Evolutionary conservation across 2,329 filamentous ascomycete genomes (phyloP).

Genomic region (Rugonectria rugulosa): DNA sequence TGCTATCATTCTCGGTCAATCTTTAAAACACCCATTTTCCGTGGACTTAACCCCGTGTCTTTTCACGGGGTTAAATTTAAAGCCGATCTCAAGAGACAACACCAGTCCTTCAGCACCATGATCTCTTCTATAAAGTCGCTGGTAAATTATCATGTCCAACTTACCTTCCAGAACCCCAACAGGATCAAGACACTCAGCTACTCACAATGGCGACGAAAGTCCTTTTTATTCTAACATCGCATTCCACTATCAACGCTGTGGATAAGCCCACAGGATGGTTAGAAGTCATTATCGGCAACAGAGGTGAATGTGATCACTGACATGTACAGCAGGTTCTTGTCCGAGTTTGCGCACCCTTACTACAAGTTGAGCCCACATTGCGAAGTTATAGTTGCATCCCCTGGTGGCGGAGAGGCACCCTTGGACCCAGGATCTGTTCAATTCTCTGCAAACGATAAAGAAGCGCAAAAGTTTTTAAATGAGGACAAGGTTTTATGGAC

Average conservation of each 20-base stretch:
- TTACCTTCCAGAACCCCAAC: too few relatives aligned
- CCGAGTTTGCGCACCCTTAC: slow-evolving; percentile 8
- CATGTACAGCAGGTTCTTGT: neutral
- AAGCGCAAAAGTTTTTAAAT: neutral
- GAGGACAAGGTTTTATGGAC: slow-evolving; percentile 1
- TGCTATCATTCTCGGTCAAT: too few relatives aligned
- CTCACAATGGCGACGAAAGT: neutral
- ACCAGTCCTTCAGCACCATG: too few relatives aligned
- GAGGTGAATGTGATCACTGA: too few relatives aligned
- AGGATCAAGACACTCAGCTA: too few relatives aligned
- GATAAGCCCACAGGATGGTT: neutral
- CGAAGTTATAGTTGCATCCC: slow-evolving; percentile 2
- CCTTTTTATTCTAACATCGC: neutral
- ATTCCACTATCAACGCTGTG: neutral
- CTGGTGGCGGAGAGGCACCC: neutral
- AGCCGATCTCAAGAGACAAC: too few relatives aligned
- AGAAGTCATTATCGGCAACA: neutral
- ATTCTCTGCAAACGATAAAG: neutral
- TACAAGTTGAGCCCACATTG: neutral
- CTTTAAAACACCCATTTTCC: too few relatives aligned
- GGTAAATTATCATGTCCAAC: too few relatives aligned
- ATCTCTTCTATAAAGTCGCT: too few relatives aligned
- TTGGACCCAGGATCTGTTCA: slow-evolving; percentile 5
- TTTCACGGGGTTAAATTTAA: too few relatives aligned
- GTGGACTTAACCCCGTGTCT: too few relatives aligned